phyloP scores from a whole-genome alignment of 1,284 basidiomycete species.

The Fomitiporia mediterranea region DNA sequence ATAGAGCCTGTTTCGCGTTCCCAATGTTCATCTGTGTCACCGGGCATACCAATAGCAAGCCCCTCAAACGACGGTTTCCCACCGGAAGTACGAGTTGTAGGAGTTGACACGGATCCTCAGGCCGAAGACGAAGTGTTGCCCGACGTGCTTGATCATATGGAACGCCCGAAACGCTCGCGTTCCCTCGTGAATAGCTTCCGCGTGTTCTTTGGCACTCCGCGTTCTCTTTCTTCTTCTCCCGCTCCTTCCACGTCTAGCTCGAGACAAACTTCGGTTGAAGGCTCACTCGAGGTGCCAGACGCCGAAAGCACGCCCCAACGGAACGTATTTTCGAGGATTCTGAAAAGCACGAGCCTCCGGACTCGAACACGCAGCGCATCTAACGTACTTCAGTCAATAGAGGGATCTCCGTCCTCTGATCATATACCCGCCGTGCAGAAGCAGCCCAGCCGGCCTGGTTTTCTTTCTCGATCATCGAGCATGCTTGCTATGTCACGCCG shows the following conservation, averaged over 20 bases:
- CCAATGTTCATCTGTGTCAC: slow-evolving; percentile 41
- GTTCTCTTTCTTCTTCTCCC: slow-evolving; percentile 32
- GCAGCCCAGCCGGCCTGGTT: background rate
- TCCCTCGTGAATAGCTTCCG: slow-evolving; percentile 48
- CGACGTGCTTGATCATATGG: slow-evolving; percentile 21
- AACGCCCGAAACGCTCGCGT: slow-evolving; percentile 39
- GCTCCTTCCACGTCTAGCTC: slow-evolving; percentile 17
- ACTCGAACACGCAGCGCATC: slow-evolving; percentile 3
- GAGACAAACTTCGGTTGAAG: slow-evolving; percentile 5
- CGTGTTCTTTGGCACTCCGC: slow-evolving; percentile 35
- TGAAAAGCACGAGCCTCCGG: background rate
- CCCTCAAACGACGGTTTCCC: slow-evolving; percentile 4
- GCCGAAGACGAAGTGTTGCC: slow-evolving; percentile 2
- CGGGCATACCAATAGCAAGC: slow-evolving; percentile 30
- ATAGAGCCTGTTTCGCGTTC: slow-evolving; percentile 32
- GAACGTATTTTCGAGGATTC: slow-evolving; percentile 7
- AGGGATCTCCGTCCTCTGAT: background rate
- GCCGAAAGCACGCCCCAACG: background rate
- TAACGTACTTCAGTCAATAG: background rate
- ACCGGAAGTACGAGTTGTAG: slow-evolving; percentile 26
- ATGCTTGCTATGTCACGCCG: background rate
- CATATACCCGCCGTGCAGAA: background rate
- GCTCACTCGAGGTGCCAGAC: slow-evolving; percentile 1
- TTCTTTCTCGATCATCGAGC: slow-evolving; percentile 8
- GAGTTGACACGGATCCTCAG: slow-evolving; percentile 4